Conservation (phyloP, 2,329 filamentous ascomycete genomes). For the Xylariaceae sp. region DNA sequence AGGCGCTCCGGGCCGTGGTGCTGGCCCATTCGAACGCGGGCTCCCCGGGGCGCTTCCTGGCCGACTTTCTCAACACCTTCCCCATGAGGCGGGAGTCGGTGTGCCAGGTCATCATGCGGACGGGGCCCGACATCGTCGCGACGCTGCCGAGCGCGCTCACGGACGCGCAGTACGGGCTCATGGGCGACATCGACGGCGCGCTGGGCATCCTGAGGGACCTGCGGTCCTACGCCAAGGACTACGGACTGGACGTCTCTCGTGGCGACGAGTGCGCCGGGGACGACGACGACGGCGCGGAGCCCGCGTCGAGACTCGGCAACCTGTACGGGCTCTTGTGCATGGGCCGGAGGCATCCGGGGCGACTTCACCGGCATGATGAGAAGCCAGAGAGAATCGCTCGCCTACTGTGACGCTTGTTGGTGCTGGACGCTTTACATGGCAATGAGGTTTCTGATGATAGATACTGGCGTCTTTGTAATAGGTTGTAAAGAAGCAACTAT, state of each 20-base stretch:
- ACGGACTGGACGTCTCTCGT: not conserved
- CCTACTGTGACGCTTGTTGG: no score
- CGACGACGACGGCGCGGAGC: no score
- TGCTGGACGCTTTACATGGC: no score
- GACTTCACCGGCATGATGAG: no score
- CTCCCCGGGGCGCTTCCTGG: not conserved
- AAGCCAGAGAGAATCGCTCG: no score
- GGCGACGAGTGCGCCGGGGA: no score
- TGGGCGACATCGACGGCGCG: conserved; percentile 1
- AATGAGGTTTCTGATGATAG: no score
- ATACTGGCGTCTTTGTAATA: no score
- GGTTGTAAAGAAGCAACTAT: no score
- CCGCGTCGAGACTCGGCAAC: no score
- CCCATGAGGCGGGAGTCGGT: not conserved
- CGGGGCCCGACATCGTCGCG: not conserved
- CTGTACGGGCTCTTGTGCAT: no score
- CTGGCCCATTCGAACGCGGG: not conserved
- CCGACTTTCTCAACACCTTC: conserved; percentile 1
- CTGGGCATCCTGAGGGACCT: not conserved
- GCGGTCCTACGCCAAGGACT: not conserved
- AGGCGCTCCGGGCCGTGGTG: not conserved
- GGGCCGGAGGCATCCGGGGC: no score
- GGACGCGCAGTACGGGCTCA: not conserved
- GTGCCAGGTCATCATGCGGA: conserved; percentile 1
- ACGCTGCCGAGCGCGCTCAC: not conserved